Conservation (phyloP, 2,329 filamentous ascomycete species). For the Cladosporium sp. region DNA sequence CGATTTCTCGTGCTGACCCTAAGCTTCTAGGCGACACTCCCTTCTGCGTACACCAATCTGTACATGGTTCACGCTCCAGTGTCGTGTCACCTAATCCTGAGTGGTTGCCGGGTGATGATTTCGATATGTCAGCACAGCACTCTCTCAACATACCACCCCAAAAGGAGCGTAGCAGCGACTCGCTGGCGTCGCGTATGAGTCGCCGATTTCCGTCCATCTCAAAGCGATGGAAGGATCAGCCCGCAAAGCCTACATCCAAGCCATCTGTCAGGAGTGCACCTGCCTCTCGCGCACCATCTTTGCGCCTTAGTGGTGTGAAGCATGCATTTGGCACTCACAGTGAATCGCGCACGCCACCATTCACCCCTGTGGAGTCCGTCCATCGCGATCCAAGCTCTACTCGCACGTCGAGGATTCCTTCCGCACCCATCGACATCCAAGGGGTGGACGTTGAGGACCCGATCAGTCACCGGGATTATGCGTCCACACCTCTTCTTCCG, state of each 20-base stretch:
- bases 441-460: slow-evolving; percentile 44
- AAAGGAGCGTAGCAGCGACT: slow-evolving; percentile 24
- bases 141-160: slow-evolving; percentile 59
- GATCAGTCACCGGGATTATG: slow-evolving; percentile 59
- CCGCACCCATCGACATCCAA: slow-evolving; percentile 27
- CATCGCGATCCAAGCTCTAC: slow-evolving; percentile 11
- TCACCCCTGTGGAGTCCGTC: slow-evolving; percentile 24
- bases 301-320: slow-evolving; percentile 76
- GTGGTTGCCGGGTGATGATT: slow-evolving; percentile 45
- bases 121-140: slow-evolving; percentile 54
- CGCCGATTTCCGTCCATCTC: slow-evolving; percentile 47
- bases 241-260: slow-evolving; percentile 28
- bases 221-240: slow-evolving; percentile 54
- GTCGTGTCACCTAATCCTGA: slow-evolving; percentile 24
- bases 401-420: slow-evolving; percentile 7
- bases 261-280: slow-evolving; percentile 37
- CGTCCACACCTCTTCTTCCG: slow-evolving; percentile 81
- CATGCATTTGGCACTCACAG: slow-evolving; percentile 54
- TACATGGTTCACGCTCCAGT: slow-evolving; percentile 1
- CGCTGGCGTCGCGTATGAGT: slow-evolving; percentile 24
- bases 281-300: slow-evolving; percentile 59
- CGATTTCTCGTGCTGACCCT: slow-evolving; percentile 6
- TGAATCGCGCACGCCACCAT: slow-evolving; percentile 42
- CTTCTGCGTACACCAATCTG: slow-evolving; percentile 53
- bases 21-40: slow-evolving; percentile 59